A percentile compares a stretch with the other conserved stretches of the same genome.
Conservation (phyloP, 139 green algal species). For the Chlorella ohadii region DNA sequence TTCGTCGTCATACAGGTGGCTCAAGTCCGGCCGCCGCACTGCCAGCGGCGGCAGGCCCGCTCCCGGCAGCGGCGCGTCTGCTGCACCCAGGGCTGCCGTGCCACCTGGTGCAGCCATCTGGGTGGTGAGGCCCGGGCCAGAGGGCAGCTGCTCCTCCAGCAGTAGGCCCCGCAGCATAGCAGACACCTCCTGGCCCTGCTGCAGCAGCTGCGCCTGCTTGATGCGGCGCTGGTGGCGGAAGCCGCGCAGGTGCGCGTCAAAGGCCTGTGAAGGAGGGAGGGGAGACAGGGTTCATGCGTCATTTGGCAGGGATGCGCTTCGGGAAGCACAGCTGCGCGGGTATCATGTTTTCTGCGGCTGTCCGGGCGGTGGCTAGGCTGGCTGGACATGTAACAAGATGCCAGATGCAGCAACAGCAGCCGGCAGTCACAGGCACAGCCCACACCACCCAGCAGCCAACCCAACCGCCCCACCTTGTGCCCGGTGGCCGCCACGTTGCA, state of each 20-base stretch:
- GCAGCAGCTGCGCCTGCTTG: conserved; percentile 35
- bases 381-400: too few species aligned
- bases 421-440: neutral
- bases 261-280: neutral
- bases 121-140: too few species aligned
- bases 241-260: conserved; percentile 30
- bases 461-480: conserved; percentile 23
- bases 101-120: neutral
- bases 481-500: conserved; percentile 36
- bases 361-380: too few species aligned
- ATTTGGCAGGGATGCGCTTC: too few species aligned
- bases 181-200: conserved; percentile 31
- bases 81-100: too few species aligned
- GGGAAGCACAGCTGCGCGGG: too few species aligned
- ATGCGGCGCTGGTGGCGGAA: conserved; percentile 35
- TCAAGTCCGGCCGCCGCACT: neutral
- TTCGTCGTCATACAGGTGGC: conserved; percentile 10
- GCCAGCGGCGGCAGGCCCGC: neutral
- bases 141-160: conserved; percentile 6
- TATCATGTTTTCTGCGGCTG: too few species aligned
- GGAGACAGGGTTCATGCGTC: too few species aligned
- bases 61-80: too few species aligned
- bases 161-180: conserved; percentile 23
- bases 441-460: neutral
- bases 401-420: too few species aligned